A percentile compares a stretch with the other conserved stretches of the same genome.
Evolutionary conservation across 2,329 filamentous ascomycete species (phyloP).

Genomic region (Cercospora zeae-maydis): DNA sequence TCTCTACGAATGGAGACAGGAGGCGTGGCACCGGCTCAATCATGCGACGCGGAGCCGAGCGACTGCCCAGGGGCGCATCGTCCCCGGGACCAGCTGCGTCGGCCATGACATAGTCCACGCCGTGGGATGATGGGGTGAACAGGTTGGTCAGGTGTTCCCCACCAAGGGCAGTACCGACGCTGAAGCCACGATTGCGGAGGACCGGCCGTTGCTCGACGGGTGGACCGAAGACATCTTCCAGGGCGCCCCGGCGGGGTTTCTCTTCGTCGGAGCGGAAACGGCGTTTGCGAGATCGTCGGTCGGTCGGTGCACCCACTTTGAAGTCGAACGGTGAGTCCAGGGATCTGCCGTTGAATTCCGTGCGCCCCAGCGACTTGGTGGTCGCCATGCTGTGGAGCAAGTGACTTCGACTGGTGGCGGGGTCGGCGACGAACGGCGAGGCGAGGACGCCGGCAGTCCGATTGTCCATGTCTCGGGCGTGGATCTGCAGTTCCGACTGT

Average conservation of each 20-base stretch:
- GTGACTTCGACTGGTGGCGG: constrained; percentile 26
- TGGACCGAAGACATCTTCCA: constrained; percentile 47
- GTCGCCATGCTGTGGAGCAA: constrained; percentile 35
- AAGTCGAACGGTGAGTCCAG: constrained; percentile 55
- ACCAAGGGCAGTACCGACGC: constrained; percentile 54
- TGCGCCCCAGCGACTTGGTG: constrained; percentile 35
- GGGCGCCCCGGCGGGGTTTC: constrained; percentile 44
- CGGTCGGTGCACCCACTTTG: constrained; percentile 48
- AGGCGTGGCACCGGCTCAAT: constrained; percentile 45
- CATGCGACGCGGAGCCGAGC: constrained; percentile 35
- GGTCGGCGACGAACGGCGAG: constrained; percentile 42
- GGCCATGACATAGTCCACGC: constrained; percentile 31
- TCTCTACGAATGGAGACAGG: constrained; percentile 47
- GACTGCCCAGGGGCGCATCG: constrained; percentile 25
- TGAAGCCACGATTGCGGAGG: constrained; percentile 60
- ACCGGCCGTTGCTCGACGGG: constrained; percentile 53
- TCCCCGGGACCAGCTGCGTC: constrained; percentile 27
- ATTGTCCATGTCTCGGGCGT: constrained; percentile 24
- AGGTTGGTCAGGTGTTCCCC: constrained; percentile 52
- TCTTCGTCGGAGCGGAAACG: constrained; percentile 54
- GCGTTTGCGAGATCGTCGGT: constrained; percentile 55
- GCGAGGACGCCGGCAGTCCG: constrained; percentile 34
- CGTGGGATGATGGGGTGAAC: constrained; percentile 46
- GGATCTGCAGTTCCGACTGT: constrained; percentile 45
- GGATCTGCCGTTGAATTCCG: constrained; percentile 31